Evolutionary conservation across 805 yeast genomes (phyloP), one percentile per base, ranked within the genome.

Genomic region (Sugiyamaella qingdaonensis): DNA sequence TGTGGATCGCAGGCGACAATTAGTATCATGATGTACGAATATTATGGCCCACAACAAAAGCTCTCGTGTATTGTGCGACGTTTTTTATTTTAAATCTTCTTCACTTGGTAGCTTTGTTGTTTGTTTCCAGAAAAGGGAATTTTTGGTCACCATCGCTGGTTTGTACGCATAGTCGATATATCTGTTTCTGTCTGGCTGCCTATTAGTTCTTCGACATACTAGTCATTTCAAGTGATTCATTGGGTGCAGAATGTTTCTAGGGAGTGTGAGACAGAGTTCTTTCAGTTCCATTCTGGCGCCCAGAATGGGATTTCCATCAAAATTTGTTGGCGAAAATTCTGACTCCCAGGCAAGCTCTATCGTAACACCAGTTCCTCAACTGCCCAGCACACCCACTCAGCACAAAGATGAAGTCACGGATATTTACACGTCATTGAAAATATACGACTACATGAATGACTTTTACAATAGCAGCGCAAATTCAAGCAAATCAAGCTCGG

Each of bases 1-100:
- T 91, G 45, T 89, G 88, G 81, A 73, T 86, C 19, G 77, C 86
- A 48, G 80, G 78, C 55, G 62, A 58, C 27, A 51, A 41, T 16
- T 39, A 39, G 24, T 39, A 39, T 39, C 19, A 39, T 39, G 43
- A 39, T 39, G 24, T 39, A 39, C 37, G 24, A 39, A 39, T 39
- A 39, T 39, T 39, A 39, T 39, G 43, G 21, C 19, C 14, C 24
- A 24, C 29, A 24, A 24, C 29, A 24, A 24, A 24, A 7, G 7
- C 7, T 24, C 29, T 24, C 29, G 29, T 4, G 29, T 24, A 24
- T 24, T 3, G 7, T 24, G 29, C 29, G 29, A n/a, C n/a, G n/a
- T n/a, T 24, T 4, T 24, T 24, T 24, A 24, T 24, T 24, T 24
- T 24, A n/a, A n/a, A n/a, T n/a, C n/a, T n/a, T 7, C 29, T 24